A percentile compares a stretch with the other conserved stretches of the same genome.
Conservation (phyloP, 768 basidiomycete genomes). For the Boletus edulis region DNA sequence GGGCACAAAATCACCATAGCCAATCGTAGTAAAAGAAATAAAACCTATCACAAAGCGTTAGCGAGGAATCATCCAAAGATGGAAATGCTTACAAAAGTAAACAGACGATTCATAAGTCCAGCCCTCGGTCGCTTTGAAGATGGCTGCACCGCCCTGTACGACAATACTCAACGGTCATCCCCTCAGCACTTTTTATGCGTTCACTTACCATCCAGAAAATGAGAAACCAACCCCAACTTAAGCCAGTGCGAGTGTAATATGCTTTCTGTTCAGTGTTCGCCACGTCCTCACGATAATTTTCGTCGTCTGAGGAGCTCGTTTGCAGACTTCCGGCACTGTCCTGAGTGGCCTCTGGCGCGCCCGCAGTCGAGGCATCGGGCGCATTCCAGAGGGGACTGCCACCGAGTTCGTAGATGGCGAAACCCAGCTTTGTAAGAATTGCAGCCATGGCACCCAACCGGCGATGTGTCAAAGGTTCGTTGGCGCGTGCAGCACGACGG, state of each 20-base stretch:
- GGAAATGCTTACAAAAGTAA: slow-evolving; percentile 62
- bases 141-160: slow-evolving; percentile 57
- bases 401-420: slow-evolving; percentile 36
- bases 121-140: slow-evolving; percentile 66
- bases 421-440: slow-evolving; percentile 50
- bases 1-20: slow-evolving; percentile 66
- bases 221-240: slow-evolving; percentile 62
- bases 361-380: background rate
- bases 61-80: background rate
- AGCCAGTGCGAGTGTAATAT: slow-evolving; percentile 50
- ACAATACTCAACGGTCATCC: background rate
- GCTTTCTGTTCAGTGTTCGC: slow-evolving; percentile 50
- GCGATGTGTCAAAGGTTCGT: slow-evolving; percentile 48
- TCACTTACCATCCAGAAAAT: slow-evolving; percentile 71
- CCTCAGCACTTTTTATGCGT: background rate
- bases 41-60: slow-evolving; percentile 46
- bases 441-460: slow-evolving; percentile 56
- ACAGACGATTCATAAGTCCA: slow-evolving; percentile 64
- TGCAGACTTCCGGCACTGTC: slow-evolving; percentile 11
- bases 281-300: slow-evolving; percentile 20
- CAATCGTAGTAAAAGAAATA: slow-evolving; percentile 70
- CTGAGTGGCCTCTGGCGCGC: background rate
- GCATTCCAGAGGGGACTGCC: slow-evolving; percentile 2
- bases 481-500: slow-evolving; percentile 3
- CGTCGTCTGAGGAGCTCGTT: slow-evolving; percentile 4